Conservation (phyloP, 306 rosid genomes). For the Lupinus albus region DNA sequence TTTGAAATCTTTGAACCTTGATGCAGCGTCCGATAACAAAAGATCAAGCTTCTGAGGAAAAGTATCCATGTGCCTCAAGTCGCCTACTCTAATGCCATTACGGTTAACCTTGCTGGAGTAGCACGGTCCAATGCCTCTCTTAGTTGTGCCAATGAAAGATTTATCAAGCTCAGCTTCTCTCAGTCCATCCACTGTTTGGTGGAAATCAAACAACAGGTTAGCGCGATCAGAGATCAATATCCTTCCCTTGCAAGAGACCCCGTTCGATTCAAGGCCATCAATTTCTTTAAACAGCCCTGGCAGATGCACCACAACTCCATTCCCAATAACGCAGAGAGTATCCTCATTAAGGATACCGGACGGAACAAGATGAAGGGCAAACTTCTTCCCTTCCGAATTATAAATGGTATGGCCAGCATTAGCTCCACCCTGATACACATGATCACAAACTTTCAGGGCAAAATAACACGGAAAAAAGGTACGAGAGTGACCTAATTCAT, state of each 20-base stretch:
- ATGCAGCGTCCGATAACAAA: constrained; percentile 72
- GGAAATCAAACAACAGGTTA: constrained; percentile 90
- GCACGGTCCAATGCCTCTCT: constrained; percentile 97
- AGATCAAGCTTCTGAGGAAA: constrained; percentile 83
- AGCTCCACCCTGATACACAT: constrained; percentile 75
- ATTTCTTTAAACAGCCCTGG: constrained; percentile 87
- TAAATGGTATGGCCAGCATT: constrained; percentile 98
- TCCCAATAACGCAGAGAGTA: constrained; percentile 87
- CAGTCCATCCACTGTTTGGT: constrained; percentile 87
- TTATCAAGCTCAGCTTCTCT: constrained; percentile 88
- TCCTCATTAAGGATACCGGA: constrained; percentile 93
- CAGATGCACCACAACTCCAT: constrained; percentile 93
- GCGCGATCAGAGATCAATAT: constrained; percentile 93
- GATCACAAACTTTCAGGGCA: constrained; percentile 27
- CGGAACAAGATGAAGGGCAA: constrained; percentile 95
- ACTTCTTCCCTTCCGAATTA: constrained; percentile 92
- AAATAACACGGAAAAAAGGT: background rate
- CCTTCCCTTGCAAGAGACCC: constrained; percentile 88
- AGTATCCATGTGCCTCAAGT: constrained; percentile 87
- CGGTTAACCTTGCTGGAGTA: constrained; percentile 87
- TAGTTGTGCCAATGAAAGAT: constrained; percentile 95
- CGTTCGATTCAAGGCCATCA: constrained; percentile 75
- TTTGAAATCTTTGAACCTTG: constrained; percentile 74
- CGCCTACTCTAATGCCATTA: constrained; percentile 88
- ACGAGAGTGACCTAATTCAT: background rate